phyloP scores from a whole-genome alignment of 2,329 filamentous ascomycete species.

The Exophiala oligosperma region DNA sequence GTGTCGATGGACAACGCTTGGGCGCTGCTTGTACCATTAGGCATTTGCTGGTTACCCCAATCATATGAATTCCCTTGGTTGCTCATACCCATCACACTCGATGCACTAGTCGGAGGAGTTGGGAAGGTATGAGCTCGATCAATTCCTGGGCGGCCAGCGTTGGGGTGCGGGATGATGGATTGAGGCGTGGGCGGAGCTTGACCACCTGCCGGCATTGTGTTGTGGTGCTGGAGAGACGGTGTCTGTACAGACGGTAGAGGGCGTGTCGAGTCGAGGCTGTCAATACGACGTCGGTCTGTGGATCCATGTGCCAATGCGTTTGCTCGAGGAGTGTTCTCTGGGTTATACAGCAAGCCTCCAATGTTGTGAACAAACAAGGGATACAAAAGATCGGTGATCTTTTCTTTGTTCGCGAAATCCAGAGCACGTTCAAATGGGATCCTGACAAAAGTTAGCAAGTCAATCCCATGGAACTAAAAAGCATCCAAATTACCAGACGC shows the following conservation, averaged over 20 bases:
- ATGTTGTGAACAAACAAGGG: conserved; percentile 98
- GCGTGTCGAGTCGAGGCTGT: conserved; percentile 55
- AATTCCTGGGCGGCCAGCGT: conserved; percentile 65
- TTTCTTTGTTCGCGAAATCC: conserved; percentile 99
- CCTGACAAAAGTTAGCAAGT: conserved; percentile 53
- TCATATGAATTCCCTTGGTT: conserved; percentile 74
- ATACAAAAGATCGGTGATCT: conserved; percentile 93
- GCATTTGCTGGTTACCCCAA: conserved; percentile 70
- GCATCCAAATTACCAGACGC: conserved; percentile 72
- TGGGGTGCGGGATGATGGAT: conserved; percentile 61
- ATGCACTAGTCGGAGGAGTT: conserved; percentile 90
- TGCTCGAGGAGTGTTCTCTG: conserved; percentile 78
- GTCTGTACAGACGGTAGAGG: conserved; percentile 54
- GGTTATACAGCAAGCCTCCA: conserved; percentile 88
- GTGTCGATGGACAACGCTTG: conserved; percentile 82
- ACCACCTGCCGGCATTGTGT: conserved; percentile 63
- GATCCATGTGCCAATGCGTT: conserved; percentile 84
- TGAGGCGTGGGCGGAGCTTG: conserved; percentile 67
- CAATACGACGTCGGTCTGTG: conserved; percentile 71
- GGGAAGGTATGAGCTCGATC: conserved; percentile 92
- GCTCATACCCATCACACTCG: conserved; percentile 76
- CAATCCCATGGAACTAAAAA: background rate
- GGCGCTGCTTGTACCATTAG: conserved; percentile 58
- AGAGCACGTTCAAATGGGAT: conserved; percentile 97
- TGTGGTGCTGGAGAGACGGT: conserved; percentile 61